Evolutionary conservation across 768 basidiomycete species (phyloP).

Genomic region (Ramaria rubella): DNA sequence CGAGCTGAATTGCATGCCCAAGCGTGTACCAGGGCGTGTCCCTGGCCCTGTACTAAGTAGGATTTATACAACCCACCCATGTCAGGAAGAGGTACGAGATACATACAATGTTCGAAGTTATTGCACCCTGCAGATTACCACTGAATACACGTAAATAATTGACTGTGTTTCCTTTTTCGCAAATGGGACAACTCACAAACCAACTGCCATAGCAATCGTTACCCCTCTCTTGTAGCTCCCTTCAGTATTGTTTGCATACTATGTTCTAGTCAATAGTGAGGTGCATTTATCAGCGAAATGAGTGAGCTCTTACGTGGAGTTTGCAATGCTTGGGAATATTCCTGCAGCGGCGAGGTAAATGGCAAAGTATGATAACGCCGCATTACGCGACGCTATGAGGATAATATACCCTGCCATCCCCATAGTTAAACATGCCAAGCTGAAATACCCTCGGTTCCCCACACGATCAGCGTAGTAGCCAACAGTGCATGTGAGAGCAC

Average conservation of each 20-base stretch:
- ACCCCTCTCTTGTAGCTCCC: slow-evolving; percentile 70
- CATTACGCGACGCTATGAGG: slow-evolving; percentile 49
- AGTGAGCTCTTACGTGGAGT: slow-evolving; percentile 39
- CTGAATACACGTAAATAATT: slow-evolving; percentile 17
- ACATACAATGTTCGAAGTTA: slow-evolving; percentile 59
- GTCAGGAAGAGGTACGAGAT: neutral
- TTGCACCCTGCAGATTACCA: slow-evolving; percentile 65
- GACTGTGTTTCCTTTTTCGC: slow-evolving; percentile 14
- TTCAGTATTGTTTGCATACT: slow-evolving; percentile 68
- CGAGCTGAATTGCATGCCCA: slow-evolving; percentile 62
- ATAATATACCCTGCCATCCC: slow-evolving; percentile 61
- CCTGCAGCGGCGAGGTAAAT: slow-evolving; percentile 60
- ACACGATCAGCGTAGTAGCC: slow-evolving; percentile 58
- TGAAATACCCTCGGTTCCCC: slow-evolving; percentile 51
- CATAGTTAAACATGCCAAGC: slow-evolving; percentile 20
- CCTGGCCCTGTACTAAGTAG: slow-evolving; percentile 50
- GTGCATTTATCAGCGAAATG: slow-evolving; percentile 9
- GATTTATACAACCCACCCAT: neutral
- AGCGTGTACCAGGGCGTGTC: slow-evolving; percentile 64
- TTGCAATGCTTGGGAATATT: slow-evolving; percentile 39
- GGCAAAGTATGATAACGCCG: slow-evolving; percentile 67
- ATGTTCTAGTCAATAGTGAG: slow-evolving; percentile 39
- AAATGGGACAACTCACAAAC: slow-evolving; percentile 29
- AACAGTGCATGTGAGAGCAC: slow-evolving; percentile 54
- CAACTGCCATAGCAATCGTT: slow-evolving; percentile 64